Percentiles rank a stretch among this genome's conserved stretches.
phyloP scores from a whole-genome alignment of 495 filamentous ascomycete species.

The Cercophora samala region DNA sequence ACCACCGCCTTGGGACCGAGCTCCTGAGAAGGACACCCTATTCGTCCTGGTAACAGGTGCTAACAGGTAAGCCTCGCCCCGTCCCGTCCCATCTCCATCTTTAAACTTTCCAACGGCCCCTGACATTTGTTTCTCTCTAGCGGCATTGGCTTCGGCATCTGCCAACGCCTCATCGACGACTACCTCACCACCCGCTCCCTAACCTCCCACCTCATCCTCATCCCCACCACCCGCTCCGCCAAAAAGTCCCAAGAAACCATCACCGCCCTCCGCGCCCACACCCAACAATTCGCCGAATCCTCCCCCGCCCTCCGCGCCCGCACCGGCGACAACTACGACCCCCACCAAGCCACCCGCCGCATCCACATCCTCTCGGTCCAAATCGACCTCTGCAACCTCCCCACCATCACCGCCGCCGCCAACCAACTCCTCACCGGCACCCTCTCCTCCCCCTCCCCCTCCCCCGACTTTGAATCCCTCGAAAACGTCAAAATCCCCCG shows the following conservation, averaged over 20 bases:
- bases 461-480: conserved; percentile 37
- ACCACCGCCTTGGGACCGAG: conserved; percentile 50
- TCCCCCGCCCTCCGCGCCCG: conserved; percentile 38
- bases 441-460: conserved; percentile 41
- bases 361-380: conserved; percentile 55
- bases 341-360: conserved; percentile 43
- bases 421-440: conserved; percentile 48
- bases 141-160: conserved; percentile 85
- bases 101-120: conserved; percentile 7
- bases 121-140: conserved; percentile 46
- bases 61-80: conserved; percentile 56
- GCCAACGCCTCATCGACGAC: conserved; percentile 84
- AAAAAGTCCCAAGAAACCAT: conserved; percentile 61
- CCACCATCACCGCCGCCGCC: conserved; percentile 46
- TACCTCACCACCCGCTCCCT: conserved; percentile 68
- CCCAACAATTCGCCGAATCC: conserved; percentile 41
- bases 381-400: conserved; percentile 55
- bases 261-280: conserved; percentile 50
- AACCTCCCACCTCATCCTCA: conserved; percentile 59
- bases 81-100: not conserved
- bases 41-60: conserved; percentile 67
- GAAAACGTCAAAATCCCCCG: conserved; percentile 56
- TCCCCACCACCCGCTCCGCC: conserved; percentile 61
- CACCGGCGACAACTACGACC: conserved; percentile 42
- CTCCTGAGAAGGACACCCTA: conserved; percentile 43